Percentiles rank a stretch among this genome's conserved stretches.
Conservation (phyloP, 1,284 basidiomycete species). For the Malassezia equina region DNA sequence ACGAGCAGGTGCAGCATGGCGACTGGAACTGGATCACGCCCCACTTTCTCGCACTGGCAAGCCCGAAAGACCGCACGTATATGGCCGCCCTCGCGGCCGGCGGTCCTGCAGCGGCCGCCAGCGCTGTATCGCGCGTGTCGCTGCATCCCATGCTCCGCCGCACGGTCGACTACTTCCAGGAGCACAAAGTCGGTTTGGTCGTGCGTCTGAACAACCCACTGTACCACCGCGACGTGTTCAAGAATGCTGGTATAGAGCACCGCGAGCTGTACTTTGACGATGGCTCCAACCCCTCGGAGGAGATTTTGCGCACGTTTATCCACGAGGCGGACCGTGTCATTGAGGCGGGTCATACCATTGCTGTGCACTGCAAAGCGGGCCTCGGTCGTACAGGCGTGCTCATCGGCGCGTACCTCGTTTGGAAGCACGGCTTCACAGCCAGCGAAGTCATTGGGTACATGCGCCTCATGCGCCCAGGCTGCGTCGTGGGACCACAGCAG, state of each 20-base stretch:
- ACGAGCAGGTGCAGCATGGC: constrained; percentile 57
- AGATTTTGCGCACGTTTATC: constrained; percentile 84
- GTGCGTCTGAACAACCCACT: constrained; percentile 88
- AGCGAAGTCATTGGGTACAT: constrained; percentile 95
- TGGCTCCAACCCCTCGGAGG: constrained; percentile 90
- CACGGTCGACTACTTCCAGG: constrained; percentile 83
- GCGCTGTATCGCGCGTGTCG: constrained; percentile 14
- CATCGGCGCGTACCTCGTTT: constrained; percentile 85
- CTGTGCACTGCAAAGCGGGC: constrained; percentile 80
- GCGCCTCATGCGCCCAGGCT: constrained; percentile 89
- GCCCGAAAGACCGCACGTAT: constrained; percentile 54
- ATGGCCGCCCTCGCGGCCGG: constrained; percentile 49
- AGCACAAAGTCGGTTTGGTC: constrained; percentile 76
- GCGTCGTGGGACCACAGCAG: constrained; percentile 71
- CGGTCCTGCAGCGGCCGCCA: constrained; percentile 12
- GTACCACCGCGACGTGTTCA: constrained; percentile 76
- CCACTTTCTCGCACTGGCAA: constrained; percentile 72
- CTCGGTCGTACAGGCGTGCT: constrained; percentile 85
- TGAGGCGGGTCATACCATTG: constrained; percentile 66
- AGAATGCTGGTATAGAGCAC: constrained; percentile 78
- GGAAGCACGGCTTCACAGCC: constrained; percentile 99
- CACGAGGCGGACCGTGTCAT: constrained; percentile 70
- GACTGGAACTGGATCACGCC: constrained; percentile 86
- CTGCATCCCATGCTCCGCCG: constrained; percentile 49
- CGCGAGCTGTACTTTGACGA: constrained; percentile 80